Conservation (phyloP, 2,329 filamentous ascomycete species). For the Passalora sequoiae region DNA sequence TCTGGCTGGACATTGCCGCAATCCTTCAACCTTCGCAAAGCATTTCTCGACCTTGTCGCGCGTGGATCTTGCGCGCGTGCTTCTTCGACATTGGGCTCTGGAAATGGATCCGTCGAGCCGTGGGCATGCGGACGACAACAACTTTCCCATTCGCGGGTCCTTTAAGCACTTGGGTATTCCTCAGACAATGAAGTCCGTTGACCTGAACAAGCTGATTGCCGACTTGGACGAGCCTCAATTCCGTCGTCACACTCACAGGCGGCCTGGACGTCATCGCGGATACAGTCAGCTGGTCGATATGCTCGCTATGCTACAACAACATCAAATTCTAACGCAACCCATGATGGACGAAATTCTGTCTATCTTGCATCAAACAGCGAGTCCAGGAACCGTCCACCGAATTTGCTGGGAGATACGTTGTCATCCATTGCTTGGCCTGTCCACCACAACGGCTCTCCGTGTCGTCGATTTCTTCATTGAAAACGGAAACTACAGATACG, state of each 20-base stretch:
- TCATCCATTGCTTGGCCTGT: conserved; percentile 9
- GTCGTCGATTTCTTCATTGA: conserved; percentile 22
- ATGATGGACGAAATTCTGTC: conserved; percentile 10
- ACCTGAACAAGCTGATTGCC: neutral
- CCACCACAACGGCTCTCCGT: conserved; percentile 8
- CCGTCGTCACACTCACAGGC: neutral
- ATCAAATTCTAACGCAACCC: conserved; percentile 5
- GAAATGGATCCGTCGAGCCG: neutral
- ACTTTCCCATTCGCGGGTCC: neutral
- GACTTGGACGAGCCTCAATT: neutral
- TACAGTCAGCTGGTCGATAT: conserved; percentile 9
- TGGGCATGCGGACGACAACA: neutral
- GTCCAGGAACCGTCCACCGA: neutral
- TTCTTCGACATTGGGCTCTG: conserved; percentile 19
- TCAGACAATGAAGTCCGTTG: neutral
- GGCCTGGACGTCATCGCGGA: no score
- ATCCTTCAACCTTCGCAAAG: conserved; percentile 9
- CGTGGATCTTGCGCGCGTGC: conserved; percentile 10
- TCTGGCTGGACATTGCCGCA: conserved; percentile 3
- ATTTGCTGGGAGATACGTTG: neutral
- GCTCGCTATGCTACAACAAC: conserved; percentile 4
- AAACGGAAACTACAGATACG: conserved; percentile 6
- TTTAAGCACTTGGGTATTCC: neutral
- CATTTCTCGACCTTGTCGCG: conserved; percentile 14
- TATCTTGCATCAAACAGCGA: conserved; percentile 3